Base-by-base conservation (phyloP, 73 alveolate genomes). In the Stentor roeselii region DNA sequence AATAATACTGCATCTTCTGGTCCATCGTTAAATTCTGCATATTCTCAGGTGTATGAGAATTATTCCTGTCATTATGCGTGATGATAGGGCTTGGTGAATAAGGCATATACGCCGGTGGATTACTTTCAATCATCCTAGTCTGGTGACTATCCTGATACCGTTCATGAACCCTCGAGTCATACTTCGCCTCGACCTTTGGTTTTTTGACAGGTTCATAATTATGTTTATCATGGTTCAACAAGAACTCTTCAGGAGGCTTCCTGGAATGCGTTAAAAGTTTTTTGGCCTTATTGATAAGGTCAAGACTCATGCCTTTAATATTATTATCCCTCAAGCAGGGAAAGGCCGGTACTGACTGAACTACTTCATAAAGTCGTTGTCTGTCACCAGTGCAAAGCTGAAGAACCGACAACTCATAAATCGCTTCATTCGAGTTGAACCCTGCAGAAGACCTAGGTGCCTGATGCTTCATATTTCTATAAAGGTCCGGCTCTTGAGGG, bases 21-120 rank as follows among this genome's bases (percentile, higher is more conserved):
- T 67, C 80, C n/a, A 32, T 32, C 11, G 80, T 67, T 30, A 67
- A 34, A 67, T 67, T 67, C 41, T 67, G 80, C 41, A 67, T 67
- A 14, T 67, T 36, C 21, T 67, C 80, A 30, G 80, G 80, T 15
- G 80, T 21, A 21, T 67, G 37, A 21, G 50, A 15, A 21, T 14
- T 34, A 67, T 34, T 67, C 34, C 80, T 67, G 34, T 67, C 80
- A 67, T 11, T 32, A 67, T 67, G 80, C 80, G n/a, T n/a, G 27
- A 67, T 32, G 34, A 21, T 67, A 15, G 80, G 80, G 27, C 37
- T 21, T 21, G n/a, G 50, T 30, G 41, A n/a, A 67, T 67, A 67
- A 21, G 80, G 80, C n/a, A 67, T 21, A 67, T 67, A 67, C n/a
- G 80, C 80, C 14, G 80, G 80, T 21, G 80, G 80, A 2, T 67